These are phyloP conservation scores for Solanum aculeatissimum DNA, from an alignment of 305 asterid species.

Conservation along the genomic window DNA sequence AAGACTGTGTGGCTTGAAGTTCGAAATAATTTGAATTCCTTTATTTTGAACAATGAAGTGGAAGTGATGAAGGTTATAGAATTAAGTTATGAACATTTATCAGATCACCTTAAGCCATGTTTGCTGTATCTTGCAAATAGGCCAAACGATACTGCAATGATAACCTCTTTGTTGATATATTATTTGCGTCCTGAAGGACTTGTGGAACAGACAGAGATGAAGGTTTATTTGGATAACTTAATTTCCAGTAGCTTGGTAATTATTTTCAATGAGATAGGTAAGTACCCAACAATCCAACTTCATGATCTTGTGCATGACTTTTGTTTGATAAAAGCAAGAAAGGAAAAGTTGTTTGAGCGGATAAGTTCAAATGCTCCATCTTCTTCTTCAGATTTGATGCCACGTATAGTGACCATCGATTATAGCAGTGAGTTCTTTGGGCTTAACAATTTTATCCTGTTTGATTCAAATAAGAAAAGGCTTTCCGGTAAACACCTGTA, in stretches of 20 bases:
- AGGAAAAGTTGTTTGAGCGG: background rate
- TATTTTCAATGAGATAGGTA: background rate
- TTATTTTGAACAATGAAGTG: background rate
- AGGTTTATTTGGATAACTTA: background rate
- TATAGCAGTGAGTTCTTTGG: background rate
- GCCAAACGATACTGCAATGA: accelerated
- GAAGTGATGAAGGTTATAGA: background rate
- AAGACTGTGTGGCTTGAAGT: no score
- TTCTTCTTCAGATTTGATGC: background rate
- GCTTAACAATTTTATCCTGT: background rate
- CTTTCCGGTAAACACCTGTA: background rate
- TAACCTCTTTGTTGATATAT: accelerated
- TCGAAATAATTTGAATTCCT: no score
- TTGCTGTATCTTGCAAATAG: background rate
- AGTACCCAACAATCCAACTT: accelerated
- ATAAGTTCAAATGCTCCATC: background rate
- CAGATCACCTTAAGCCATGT: background rate
- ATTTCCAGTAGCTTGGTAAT: background rate
- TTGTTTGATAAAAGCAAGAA: background rate
- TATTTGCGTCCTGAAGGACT: background rate
- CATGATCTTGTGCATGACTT: background rate
- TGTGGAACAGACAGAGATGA: background rate
- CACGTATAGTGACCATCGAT: accelerated
- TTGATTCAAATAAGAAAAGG: background rate
- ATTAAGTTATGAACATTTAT: background rate